phyloP scores from a whole-genome alignment of 306 rosid genomes.

The Rubus idaeus region DNA sequence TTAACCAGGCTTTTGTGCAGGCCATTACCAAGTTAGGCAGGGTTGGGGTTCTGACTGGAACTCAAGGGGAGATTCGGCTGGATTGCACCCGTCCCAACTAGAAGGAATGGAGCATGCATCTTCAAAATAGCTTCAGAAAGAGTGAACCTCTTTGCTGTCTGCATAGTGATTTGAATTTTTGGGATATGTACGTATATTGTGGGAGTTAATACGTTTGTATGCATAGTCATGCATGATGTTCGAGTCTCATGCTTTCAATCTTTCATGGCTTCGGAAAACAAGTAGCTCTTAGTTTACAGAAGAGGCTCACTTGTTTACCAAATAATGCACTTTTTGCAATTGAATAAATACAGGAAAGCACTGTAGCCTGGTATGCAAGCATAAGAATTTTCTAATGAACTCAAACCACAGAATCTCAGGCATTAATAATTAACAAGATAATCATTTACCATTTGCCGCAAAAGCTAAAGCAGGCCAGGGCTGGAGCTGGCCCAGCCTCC shows the following conservation, averaged over 20 bases:
- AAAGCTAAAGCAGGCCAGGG: no score
- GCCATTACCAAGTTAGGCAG: slow-evolving; percentile 42
- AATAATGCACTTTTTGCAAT: slow-evolving; percentile 16
- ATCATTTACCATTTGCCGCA: no score
- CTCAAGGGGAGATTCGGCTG: slow-evolving; percentile 31
- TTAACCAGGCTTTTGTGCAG: slow-evolving; percentile 30
- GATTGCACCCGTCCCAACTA: slow-evolving; percentile 37
- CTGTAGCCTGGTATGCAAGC: neutral
- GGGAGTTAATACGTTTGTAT: neutral
- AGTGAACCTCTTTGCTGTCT: neutral
- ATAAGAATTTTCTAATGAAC: neutral
- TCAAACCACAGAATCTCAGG: neutral
- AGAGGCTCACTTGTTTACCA: neutral
- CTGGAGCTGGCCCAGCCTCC: no score
- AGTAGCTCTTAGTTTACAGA: slow-evolving; percentile 7
- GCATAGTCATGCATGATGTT: neutral
- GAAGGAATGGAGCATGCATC: slow-evolving; percentile 1
- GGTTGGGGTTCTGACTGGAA: slow-evolving; percentile 35
- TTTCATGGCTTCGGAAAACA: neutral
- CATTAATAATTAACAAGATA: neutral
- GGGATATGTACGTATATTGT: neutral
- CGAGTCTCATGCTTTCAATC: neutral
- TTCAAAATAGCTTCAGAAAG: neutral
- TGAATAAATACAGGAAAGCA: neutral
- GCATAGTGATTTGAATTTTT: neutral